Base-by-base conservation (phyloP, 257 asterid genomes). In the Parsonsia alboflavescens region DNA sequence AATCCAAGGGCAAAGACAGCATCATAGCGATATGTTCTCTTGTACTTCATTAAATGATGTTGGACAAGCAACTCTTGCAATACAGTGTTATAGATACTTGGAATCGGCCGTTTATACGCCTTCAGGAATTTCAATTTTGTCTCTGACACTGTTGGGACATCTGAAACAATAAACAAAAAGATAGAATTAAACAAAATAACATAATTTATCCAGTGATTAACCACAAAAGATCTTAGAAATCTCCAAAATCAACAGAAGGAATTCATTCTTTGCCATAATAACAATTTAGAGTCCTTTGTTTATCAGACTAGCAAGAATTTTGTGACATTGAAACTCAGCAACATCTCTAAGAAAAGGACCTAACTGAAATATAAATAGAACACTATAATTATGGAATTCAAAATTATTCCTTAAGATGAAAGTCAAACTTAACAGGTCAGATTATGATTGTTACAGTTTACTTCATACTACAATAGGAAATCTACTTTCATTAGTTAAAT, bases 1-100 rank as follows among this genome's bases (percentile, higher is more conserved):
- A 94, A 94, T 24, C 97, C 97, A 41, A 94, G 97, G 24, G 97
- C 97, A 73, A 92, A 90, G 54, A 92, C 87, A n/a, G 97, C 92
- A 80, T 94, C 97, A 52, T 94, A 90, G 44, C 68, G 87, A 75
- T 89, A 90, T 33, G 99, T 88, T 77, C 75, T 90, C 93, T 88
- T 94, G 86, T 94, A 94, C 87, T 84, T 87, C 84, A 83, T 80
- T 79, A 92, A 81, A 85, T 94, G 99, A 77, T 94, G 99, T 64
- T 88, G 99, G 56, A 94, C 99, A 76, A 94, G 86, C 78, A 94
- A 90, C 86, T 94, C 97, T 78, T 86, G 97, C 68, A 94, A 83
- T 24, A 92, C 96, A 2, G 89, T 80, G 88, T 89, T 88, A 89
- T 92, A 94, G 81, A 94, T 76, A 77, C 97, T 90, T 19, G 99